Evolutionary conservation across 345 rosid species (phyloP).

Genomic region (Gossypium turneri): DNA sequence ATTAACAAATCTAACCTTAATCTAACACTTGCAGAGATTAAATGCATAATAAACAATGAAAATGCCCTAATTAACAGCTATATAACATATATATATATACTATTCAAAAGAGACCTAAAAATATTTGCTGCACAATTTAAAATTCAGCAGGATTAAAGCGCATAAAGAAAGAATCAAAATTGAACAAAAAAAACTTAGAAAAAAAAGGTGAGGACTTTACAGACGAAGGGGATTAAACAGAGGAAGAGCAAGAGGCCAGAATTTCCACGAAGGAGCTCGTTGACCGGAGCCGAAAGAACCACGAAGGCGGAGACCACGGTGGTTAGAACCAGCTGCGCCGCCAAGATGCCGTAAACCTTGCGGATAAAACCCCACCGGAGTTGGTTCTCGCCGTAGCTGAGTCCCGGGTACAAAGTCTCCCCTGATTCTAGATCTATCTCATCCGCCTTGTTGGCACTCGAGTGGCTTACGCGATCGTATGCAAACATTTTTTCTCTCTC

Average conservation of each 20-base stretch:
- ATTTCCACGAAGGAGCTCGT: constrained; percentile 59
- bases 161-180: neutral
- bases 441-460: constrained; percentile 32
- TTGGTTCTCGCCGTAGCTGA: constrained; percentile 77
- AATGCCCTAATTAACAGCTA: neutral
- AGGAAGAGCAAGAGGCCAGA: constrained; percentile 71
- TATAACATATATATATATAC: neutral
- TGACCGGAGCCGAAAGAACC: constrained; percentile 43
- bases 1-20: neutral
- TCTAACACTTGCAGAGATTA: neutral
- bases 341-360: constrained; percentile 81
- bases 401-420: constrained; percentile 72
- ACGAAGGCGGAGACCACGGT: constrained; percentile 70
- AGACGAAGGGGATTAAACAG: constrained; percentile 63
- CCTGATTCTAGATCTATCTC: constrained; percentile 44
- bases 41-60: constrained; percentile 1
- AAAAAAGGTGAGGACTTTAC: constrained; percentile 39
- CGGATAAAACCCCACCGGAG: constrained; percentile 96
- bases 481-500: constrained; percentile 34
- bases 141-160: neutral
- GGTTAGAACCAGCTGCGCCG: constrained; percentile 80
- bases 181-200: neutral
- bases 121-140: neutral
- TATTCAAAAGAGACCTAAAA: neutral
- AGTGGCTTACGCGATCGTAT: constrained; percentile 47